Conservation (phyloP, 2,329 filamentous ascomycete genomes). For the Aspergillus ustus region DNA sequence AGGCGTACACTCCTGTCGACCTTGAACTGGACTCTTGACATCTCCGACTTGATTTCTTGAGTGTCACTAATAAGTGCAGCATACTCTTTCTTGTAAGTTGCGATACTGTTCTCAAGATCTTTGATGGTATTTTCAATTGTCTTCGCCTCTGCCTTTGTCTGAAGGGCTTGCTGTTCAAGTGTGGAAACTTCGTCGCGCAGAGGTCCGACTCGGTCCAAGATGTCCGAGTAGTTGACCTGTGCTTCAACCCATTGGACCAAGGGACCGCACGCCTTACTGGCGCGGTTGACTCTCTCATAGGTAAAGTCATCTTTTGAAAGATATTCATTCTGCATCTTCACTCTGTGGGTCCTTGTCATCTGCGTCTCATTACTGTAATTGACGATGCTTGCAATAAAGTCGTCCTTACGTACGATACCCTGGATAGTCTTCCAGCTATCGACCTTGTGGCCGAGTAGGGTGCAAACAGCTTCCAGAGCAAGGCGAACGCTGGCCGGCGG, state of each 20-base stretch:
- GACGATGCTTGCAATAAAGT: slow-evolving; percentile 97
- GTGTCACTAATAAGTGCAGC: slow-evolving; percentile 95
- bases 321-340: slow-evolving; percentile 92
- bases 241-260: slow-evolving; percentile 96
- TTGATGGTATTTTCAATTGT: slow-evolving; percentile 87
- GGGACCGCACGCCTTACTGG: slow-evolving; percentile 94
- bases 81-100: slow-evolving; percentile 94
- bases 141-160: slow-evolving; percentile 92
- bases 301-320: slow-evolving; percentile 94
- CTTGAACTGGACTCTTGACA: slow-evolving; percentile 96
- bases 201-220: slow-evolving; percentile 90
- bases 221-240: slow-evolving; percentile 97
- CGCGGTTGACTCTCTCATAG: slow-evolving; percentile 92
- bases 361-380: slow-evolving; percentile 94
- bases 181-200: slow-evolving; percentile 85
- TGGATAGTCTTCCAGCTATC: slow-evolving; percentile 91
- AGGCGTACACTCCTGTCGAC: slow-evolving; percentile 94
- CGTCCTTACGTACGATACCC: slow-evolving; percentile 84
- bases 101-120: slow-evolving; percentile 86
- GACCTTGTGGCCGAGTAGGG: slow-evolving; percentile 86
- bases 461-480: slow-evolving; percentile 94
- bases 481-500: slow-evolving; percentile 89
- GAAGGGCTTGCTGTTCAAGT: slow-evolving; percentile 84
- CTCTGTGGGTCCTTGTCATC: slow-evolving; percentile 82
- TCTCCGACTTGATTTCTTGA: slow-evolving; percentile 94